phyloP scores from a whole-genome alignment of 306 rosid species.

The Nissolia schottii region DNA sequence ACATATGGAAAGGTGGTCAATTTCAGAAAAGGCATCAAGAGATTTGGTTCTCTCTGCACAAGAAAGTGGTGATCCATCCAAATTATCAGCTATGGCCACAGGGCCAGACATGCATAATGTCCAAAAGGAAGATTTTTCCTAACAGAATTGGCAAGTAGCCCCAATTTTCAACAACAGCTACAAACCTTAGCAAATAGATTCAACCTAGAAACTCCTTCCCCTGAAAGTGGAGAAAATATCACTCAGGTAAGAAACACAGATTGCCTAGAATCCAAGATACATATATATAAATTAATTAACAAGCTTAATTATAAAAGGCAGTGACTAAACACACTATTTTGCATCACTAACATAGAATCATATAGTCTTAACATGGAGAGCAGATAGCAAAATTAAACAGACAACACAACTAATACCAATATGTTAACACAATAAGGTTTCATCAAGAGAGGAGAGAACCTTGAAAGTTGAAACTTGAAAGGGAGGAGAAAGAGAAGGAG shows the following conservation, averaged over 20 bases:
- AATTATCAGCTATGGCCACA: conserved; percentile 56
- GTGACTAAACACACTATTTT: background rate
- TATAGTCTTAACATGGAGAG: background rate
- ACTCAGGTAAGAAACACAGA: background rate
- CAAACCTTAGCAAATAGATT: conserved; percentile 14
- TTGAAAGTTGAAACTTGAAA: background rate
- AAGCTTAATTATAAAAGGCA: background rate
- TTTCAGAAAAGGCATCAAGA: conserved; percentile 41
- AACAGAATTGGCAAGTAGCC: conserved; percentile 18
- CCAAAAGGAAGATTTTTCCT: conserved; percentile 36
- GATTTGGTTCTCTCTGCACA: conserved; percentile 64
- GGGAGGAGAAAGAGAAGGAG: background rate
- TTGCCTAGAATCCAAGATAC: background rate
- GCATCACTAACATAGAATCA: background rate
- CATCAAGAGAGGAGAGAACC: background rate
- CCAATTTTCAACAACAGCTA: conserved; percentile 31
- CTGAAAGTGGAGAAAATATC: conserved; percentile 20
- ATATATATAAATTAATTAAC: background rate
- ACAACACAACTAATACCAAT: background rate
- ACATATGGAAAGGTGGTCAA: conserved; percentile 28
- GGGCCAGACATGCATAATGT: conserved; percentile 88
- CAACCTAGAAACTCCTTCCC: conserved; percentile 23
- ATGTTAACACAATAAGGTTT: background rate
- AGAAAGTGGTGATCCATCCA: conserved; percentile 48
- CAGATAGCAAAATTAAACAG: background rate